A percentile compares a stretch with the other conserved stretches of the same genome.
Conservation (phyloP, 305 asterid species). For the Galium porrigens region DNA sequence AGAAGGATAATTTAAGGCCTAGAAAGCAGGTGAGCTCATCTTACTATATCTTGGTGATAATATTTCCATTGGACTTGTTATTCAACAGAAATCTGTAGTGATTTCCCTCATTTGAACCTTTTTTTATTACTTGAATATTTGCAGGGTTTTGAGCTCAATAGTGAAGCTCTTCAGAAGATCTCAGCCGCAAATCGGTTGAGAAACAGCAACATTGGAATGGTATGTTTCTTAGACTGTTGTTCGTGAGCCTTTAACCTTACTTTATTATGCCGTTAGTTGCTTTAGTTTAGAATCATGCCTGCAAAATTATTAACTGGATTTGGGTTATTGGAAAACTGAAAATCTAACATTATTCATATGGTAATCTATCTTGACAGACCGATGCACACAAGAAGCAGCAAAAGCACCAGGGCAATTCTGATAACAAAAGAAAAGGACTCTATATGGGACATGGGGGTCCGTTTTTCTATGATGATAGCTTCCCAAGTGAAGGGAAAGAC, state of each 20-base stretch:
- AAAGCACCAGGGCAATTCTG: slow-evolving; percentile 29
- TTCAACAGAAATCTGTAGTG: neutral
- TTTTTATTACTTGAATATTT: slow-evolving; percentile 11
- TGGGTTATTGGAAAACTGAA: neutral
- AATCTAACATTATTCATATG: neutral
- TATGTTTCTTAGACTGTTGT: slow-evolving; percentile 10
- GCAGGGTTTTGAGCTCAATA: slow-evolving; percentile 16
- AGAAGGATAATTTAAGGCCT: slow-evolving; percentile 25
- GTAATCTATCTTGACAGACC: slow-evolving; percentile 28
- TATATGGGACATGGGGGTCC: slow-evolving; percentile 26
- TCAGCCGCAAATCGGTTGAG: slow-evolving; percentile 16
- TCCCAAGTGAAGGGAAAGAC: slow-evolving; percentile 24
- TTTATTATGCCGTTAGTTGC: neutral
- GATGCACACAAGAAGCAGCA: slow-evolving; percentile 31
- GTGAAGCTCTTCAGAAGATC: slow-evolving; percentile 20
- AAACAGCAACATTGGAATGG: slow-evolving; percentile 25
- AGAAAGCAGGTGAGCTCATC: slow-evolving; percentile 29
- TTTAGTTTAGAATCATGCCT: neutral
- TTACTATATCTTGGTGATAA: slow-evolving; percentile 9
- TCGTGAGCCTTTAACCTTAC: neutral
- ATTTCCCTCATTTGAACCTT: neutral
- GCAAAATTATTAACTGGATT: slow-evolving; percentile 1
- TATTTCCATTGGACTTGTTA: neutral
- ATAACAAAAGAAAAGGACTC: slow-evolving; percentile 29
- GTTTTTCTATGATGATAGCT: slow-evolving; percentile 21